These are phyloP conservation scores for Auriscalpium microsporum DNA, from an alignment of 768 basidiomycete species.

Conservation along the genomic window DNA sequence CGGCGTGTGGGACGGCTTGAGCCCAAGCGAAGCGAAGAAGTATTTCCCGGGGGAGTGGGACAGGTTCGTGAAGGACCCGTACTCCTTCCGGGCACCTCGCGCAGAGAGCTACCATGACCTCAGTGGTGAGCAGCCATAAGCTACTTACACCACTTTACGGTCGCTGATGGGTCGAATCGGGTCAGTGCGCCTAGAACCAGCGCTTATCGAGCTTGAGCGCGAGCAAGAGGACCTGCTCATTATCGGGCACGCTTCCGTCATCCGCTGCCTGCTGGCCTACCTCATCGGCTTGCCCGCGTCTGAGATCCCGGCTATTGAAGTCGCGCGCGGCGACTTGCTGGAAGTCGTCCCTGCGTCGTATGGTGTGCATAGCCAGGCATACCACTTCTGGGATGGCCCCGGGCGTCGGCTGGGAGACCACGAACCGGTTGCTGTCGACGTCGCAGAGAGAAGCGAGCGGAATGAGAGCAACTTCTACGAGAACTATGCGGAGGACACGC, in stretches of 20 bases:
- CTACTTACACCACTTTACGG: neutral
- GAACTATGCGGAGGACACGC: slow-evolving; percentile 60
- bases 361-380: slow-evolving; percentile 84
- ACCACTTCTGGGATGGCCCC: slow-evolving; percentile 89
- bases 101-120: slow-evolving; percentile 98
- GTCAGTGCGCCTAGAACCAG: slow-evolving; percentile 88
- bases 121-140: slow-evolving; percentile 42
- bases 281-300: slow-evolving; percentile 90
- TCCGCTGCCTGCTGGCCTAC: slow-evolving; percentile 89
- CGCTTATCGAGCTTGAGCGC: slow-evolving; percentile 88
- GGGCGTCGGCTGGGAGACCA: slow-evolving; percentile 43
- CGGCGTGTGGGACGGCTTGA: slow-evolving; percentile 94
- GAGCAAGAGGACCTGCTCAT: slow-evolving; percentile 93
- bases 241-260: slow-evolving; percentile 95
- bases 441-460: slow-evolving; percentile 25
- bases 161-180: neutral
- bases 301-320: slow-evolving; percentile 96
- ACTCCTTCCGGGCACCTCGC: slow-evolving; percentile 82
- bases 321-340: slow-evolving; percentile 92
- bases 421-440: slow-evolving; percentile 17
- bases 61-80: slow-evolving; percentile 86
- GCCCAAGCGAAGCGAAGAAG: slow-evolving; percentile 80
- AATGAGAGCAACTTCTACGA: slow-evolving; percentile 81
- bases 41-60: slow-evolving; percentile 94
- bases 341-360: slow-evolving; percentile 87